These are phyloP conservation scores for Ceratocystis ficicola DNA, from an alignment of 2,329 filamentous ascomycete genomes.

Conservation along the genomic window DNA sequence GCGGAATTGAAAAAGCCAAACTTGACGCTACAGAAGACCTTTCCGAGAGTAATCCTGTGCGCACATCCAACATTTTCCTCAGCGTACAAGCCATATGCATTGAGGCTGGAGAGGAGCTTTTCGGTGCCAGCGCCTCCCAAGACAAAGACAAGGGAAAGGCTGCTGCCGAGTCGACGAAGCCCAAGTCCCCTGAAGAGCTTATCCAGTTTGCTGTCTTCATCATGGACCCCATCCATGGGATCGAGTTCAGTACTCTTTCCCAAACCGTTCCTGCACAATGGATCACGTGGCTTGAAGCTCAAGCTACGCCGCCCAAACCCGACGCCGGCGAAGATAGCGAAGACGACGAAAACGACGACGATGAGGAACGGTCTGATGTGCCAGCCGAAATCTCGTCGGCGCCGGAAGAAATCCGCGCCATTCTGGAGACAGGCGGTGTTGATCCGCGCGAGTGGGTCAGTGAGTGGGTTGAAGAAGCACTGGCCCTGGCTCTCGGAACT, in stretches of 20 bases:
- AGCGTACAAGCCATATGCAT: constrained; percentile 78
- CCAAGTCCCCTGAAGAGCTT: constrained; percentile 46
- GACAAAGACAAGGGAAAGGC: constrained; percentile 41
- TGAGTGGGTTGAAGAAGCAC: constrained; percentile 87
- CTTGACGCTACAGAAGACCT: constrained; percentile 66
- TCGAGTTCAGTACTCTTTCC: constrained; percentile 71
- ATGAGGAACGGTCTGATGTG: constrained; percentile 36
- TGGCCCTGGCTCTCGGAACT: constrained; percentile 66
- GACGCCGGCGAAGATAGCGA: background rate
- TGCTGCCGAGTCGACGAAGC: constrained; percentile 31
- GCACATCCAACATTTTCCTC: constrained; percentile 89
- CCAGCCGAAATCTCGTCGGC: constrained; percentile 14
- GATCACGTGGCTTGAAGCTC: constrained; percentile 82
- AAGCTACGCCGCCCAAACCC: constrained; percentile 29
- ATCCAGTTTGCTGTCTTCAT: constrained; percentile 68
- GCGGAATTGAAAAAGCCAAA: constrained; percentile 69
- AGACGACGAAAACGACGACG: background rate
- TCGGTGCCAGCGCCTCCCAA: constrained; percentile 41
- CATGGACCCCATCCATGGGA: constrained; percentile 80
- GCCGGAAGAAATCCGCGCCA: constrained; percentile 76
- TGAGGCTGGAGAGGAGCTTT: constrained; percentile 52
- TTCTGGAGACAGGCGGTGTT: constrained; percentile 61
- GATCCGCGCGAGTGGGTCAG: constrained; percentile 95
- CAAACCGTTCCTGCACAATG: constrained; percentile 75
- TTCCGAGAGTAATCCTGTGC: constrained; percentile 75